phyloP scores from a whole-genome alignment of 148 eudicot species.

The Fagopyrum esculentum region DNA sequence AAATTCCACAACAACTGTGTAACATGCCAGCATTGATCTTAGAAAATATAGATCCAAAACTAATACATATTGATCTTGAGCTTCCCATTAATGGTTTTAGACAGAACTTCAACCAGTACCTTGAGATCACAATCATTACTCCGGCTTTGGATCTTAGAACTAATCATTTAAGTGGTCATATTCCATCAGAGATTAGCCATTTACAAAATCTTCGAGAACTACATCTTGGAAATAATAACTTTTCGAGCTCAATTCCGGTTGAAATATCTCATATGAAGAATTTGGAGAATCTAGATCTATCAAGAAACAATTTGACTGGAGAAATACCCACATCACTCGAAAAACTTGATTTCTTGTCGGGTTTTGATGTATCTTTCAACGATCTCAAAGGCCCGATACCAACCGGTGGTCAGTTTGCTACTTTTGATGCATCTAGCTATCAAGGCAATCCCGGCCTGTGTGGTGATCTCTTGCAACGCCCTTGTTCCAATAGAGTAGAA shows the following conservation, averaged over 20 bases:
- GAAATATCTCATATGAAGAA: slow-evolving; percentile 55
- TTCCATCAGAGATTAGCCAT: slow-evolving; percentile 55
- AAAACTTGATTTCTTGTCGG: slow-evolving; percentile 40
- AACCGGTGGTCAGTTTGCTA: slow-evolving; percentile 46
- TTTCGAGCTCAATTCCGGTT: slow-evolving; percentile 61
- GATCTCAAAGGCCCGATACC: slow-evolving; percentile 52
- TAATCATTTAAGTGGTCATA: slow-evolving; percentile 51
- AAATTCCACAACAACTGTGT: slow-evolving; percentile 40
- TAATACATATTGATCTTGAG: slow-evolving; percentile 36
- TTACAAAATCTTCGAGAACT: slow-evolving; percentile 48
- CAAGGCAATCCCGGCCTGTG: slow-evolving; percentile 28
- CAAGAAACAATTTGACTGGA: slow-evolving; percentile 31
- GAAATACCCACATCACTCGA: slow-evolving; percentile 58
- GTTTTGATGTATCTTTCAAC: slow-evolving; percentile 51
- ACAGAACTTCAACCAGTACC: slow-evolving; percentile 27
- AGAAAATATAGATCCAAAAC: slow-evolving; percentile 15
- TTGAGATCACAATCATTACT: not conserved
- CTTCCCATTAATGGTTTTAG: slow-evolving; percentile 48
- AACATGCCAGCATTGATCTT: slow-evolving; percentile 36
- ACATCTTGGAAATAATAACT: slow-evolving; percentile 48
- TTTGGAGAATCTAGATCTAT: slow-evolving; percentile 37
- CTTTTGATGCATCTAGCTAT: slow-evolving; percentile 22
- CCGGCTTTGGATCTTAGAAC: slow-evolving; percentile 41
- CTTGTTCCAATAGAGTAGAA: not conserved
- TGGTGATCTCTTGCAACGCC: slow-evolving; percentile 14